Percentiles rank a stretch among this genome's conserved stretches.
phyloP scores from a whole-genome alignment of 208 protist genomes.

The Plasmodiophora brassicae region DNA sequence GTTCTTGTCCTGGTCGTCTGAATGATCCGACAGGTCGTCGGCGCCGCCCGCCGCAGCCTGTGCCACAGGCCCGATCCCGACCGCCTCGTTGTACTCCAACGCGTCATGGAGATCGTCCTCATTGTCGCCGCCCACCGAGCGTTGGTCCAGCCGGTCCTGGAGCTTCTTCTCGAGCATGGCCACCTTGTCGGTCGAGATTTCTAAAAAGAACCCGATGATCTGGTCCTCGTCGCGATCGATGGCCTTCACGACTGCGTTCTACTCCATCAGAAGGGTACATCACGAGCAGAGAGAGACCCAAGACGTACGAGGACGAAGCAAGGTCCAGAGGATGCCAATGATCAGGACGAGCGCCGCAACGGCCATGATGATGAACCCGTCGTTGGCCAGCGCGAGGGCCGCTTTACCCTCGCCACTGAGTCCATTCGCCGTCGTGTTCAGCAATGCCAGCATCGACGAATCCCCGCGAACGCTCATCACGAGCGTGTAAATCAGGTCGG shows the following conservation, averaged over 20 bases:
- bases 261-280: no score
- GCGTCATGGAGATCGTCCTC: no score
- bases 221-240: neutral
- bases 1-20: no score
- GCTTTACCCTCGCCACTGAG: neutral
- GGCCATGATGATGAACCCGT: neutral
- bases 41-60: no score
- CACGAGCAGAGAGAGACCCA: no score
- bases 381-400: neutral
- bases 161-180: no score
- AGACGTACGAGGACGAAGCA: neutral
- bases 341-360: neutral
- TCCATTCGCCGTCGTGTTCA: constrained; percentile 4
- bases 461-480: neutral
- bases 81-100: no score
- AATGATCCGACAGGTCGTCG: no score
- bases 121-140: no score
- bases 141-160: no score
- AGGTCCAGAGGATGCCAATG: neutral
- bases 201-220: constrained; percentile 30
- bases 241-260: neutral
- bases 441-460: neutral
- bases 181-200: neutral
- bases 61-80: no score
- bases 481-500: neutral